phyloP scores from a whole-genome alignment of 179 eudicot genomes.

The Heliamphora pulchella region DNA sequence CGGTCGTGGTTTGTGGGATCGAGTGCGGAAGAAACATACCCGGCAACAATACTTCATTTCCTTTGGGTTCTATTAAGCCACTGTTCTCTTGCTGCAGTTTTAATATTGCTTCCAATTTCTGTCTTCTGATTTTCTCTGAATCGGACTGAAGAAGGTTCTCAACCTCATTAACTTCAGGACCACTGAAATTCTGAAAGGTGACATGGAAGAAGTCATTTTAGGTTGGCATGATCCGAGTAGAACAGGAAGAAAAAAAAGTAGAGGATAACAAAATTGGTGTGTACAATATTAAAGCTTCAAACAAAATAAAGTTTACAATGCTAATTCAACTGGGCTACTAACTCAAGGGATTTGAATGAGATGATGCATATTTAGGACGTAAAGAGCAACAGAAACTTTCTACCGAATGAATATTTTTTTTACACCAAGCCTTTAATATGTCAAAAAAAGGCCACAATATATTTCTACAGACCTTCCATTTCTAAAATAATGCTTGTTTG shows the following conservation, averaged over 20 bases:
- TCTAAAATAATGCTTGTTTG: not conserved
- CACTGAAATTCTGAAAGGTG: slow-evolving; percentile 39
- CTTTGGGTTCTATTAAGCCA: slow-evolving; percentile 72
- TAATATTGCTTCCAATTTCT: slow-evolving; percentile 54
- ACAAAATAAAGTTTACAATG: not conserved
- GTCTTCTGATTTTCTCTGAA: slow-evolving; percentile 55
- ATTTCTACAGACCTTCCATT: not conserved
- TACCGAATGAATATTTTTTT: not conserved
- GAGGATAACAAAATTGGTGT: not conserved
- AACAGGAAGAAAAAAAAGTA: not conserved
- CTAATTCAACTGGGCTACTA: not conserved
- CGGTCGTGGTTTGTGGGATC: slow-evolving; percentile 19
- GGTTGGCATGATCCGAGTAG: not conserved
- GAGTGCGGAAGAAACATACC: slow-evolving; percentile 45
- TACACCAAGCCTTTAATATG: too few relatives aligned
- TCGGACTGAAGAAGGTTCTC: slow-evolving; percentile 45
- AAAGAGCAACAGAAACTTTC: not conserved
- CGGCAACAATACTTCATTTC: slow-evolving; percentile 50
- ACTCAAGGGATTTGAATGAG: not conserved
- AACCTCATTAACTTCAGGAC: slow-evolving; percentile 23
- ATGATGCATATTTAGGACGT: not conserved
- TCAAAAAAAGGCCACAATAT: not conserved
- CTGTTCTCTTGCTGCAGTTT: slow-evolving; percentile 63
- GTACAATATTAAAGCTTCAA: slow-evolving; percentile 4
- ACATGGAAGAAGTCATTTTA: not conserved